Evolutionary conservation across 176 grass and related monocot genomes (phyloP).

Genomic region (Calamus simplicifolius): DNA sequence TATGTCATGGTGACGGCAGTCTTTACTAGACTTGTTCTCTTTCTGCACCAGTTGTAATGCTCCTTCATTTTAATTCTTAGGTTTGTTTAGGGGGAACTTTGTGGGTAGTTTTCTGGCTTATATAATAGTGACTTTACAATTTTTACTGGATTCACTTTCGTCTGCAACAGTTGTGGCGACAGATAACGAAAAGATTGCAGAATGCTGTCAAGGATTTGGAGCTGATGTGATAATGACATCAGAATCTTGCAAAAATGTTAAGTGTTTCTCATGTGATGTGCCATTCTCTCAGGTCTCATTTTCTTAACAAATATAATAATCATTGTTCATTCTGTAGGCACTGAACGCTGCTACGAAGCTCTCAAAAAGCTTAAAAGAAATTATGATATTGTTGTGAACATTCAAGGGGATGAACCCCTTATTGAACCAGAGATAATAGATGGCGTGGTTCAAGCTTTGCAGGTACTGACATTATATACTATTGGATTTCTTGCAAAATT

Average conservation of each 20-base stretch:
- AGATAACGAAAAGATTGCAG: constrained; percentile 84
- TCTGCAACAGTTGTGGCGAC: constrained; percentile 67
- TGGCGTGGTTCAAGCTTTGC: constrained; percentile 85
- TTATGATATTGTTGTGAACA: constrained; percentile 97
- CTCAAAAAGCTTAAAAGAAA: constrained; percentile 59
- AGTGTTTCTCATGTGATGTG: background rate
- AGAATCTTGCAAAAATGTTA: constrained; percentile 88
- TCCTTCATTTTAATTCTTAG: too few relatives aligned
- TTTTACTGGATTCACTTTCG: too few relatives aligned
- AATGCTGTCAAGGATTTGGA: constrained; percentile 93
- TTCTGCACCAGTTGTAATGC: too few relatives aligned
- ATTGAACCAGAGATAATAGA: constrained; percentile 99
- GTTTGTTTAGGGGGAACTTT: too few relatives aligned
- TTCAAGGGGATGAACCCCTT: constrained; percentile 95
- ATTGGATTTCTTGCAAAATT: background rate
- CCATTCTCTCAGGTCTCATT: constrained; percentile 3
- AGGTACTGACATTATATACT: constrained; percentile 40
- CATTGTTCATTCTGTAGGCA: constrained; percentile 33
- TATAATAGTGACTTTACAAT: too few relatives aligned
- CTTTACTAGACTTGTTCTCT: too few relatives aligned
- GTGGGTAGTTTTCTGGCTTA: too few relatives aligned
- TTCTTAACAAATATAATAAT: constrained; percentile 5
- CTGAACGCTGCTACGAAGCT: constrained; percentile 86
- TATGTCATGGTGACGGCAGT: too few relatives aligned
- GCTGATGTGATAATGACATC: constrained; percentile 97